Evolutionary conservation across 2,329 filamentous ascomycete species (phyloP), one percentile per base, ranked within the genome.

Genomic region (Celoporthe dispersa): DNA sequence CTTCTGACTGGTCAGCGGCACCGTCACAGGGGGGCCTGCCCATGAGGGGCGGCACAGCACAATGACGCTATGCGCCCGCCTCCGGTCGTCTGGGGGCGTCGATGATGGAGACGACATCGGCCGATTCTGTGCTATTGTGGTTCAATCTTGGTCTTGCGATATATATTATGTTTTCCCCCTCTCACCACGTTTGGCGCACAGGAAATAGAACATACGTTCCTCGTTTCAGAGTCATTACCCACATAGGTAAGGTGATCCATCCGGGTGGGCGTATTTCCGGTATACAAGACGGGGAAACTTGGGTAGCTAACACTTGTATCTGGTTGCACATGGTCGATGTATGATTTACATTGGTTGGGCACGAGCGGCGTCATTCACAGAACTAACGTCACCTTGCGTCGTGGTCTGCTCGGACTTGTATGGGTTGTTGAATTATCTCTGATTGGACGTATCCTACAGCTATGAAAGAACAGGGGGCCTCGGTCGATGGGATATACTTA

Each of bases 401-500:
- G 19, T 16, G 16, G 55, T 37, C 25, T 14, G 31, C 25, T 64
- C 63, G 22, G 48, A 71, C 61, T 64, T 39, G 35, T 22, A 48
- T 48, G 41, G 19, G n/a, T 39, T 19, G 11, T n/a, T 48, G 55
- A 41, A 69, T 69, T 59, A 63, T 39, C 41, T 63, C 48, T 44
- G 35, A 63, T 71, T 19, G 33, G 64, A 63, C 69, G 63, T 66
- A 66, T 68, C 69, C 25, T 68, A 57, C 69, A 71, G 51, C 63
- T 68, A 60, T 60, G 31, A 64, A 66, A 22, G n/a, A 44, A 48
- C 19, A n/a, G 35, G 48, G 37, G 28, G 39, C 53, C 51, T 66
- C 48, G 60, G 57, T 28, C 37, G 31, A 25, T 64, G 67, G 72
- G n/a, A 22, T 70, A 74, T 71, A 75, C 73, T 75, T 75, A 75